These are phyloP conservation scores for Boletellus emodensis DNA, from an alignment of 768 basidiomycete species.

Conservation along the genomic window DNA sequence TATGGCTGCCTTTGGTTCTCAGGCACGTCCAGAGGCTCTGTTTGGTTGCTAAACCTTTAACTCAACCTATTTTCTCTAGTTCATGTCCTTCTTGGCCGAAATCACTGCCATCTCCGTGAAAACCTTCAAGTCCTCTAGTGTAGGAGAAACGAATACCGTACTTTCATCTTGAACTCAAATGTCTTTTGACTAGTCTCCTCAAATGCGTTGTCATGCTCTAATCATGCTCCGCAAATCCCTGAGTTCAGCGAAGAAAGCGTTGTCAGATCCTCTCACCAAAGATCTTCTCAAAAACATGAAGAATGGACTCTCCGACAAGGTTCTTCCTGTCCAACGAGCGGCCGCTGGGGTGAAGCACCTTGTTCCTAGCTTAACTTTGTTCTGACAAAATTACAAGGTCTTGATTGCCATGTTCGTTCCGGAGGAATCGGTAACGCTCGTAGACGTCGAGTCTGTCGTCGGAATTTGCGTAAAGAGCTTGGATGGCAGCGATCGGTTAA, in stretches of 20 bases:
- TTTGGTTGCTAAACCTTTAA: background rate
- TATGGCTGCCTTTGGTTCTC: slow-evolving; percentile 79
- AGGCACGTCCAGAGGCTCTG: slow-evolving; percentile 49
- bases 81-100: slow-evolving; percentile 95
- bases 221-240: slow-evolving; percentile 75
- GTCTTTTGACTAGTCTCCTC: slow-evolving; percentile 51
- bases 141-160: slow-evolving; percentile 34
- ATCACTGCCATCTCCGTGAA: slow-evolving; percentile 64
- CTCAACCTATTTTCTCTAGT: slow-evolving; percentile 40
- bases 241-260: slow-evolving; percentile 74
- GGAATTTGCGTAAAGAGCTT: slow-evolving; percentile 64
- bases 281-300: slow-evolving; percentile 86
- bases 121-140: slow-evolving; percentile 67
- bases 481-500: slow-evolving; percentile 79
- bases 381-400: slow-evolving; percentile 37
- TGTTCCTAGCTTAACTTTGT: slow-evolving; percentile 1
- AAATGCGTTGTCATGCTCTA: slow-evolving; percentile 80
- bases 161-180: slow-evolving; percentile 5
- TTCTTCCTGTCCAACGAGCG: slow-evolving; percentile 79
- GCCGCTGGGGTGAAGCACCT: slow-evolving; percentile 59
- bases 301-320: slow-evolving; percentile 73
- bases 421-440: slow-evolving; percentile 49
- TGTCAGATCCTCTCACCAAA: slow-evolving; percentile 71
- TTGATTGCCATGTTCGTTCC: slow-evolving; percentile 56
- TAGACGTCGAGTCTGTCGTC: slow-evolving; percentile 78